Conservation (phyloP, 2,329 filamentous ascomycete species). For the Xylariaceae sp. region DNA sequence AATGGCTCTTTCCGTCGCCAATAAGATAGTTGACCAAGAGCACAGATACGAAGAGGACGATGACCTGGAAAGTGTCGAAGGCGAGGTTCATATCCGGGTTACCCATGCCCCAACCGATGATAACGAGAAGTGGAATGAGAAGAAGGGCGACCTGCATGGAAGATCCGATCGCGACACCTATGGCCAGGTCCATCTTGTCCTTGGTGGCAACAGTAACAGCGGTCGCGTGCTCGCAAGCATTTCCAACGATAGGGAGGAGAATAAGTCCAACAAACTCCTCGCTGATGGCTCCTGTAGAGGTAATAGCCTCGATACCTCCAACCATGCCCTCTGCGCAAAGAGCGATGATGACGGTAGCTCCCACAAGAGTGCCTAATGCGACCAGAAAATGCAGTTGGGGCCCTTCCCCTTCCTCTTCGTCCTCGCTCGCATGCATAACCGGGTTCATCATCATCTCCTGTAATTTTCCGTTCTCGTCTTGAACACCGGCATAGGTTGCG, state of each 20-base stretch:
- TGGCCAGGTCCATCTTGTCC: slow-evolving; percentile 84
- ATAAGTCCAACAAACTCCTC: slow-evolving; percentile 81
- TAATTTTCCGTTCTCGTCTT: slow-evolving; percentile 45
- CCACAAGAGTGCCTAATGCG: slow-evolving; percentile 69
- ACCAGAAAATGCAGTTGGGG: slow-evolving; percentile 74
- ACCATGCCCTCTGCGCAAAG: slow-evolving; percentile 82
- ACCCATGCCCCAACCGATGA: slow-evolving; percentile 77
- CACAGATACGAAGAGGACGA: slow-evolving; percentile 80
- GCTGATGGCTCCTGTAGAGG: slow-evolving; percentile 60
- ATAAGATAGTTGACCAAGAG: slow-evolving; percentile 87
- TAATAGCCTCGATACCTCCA: slow-evolving; percentile 70
- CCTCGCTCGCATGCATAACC: slow-evolving; percentile 48
- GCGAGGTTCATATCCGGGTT: slow-evolving; percentile 76
- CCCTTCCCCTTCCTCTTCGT: slow-evolving; percentile 72
- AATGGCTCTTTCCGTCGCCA: slow-evolving; percentile 80
- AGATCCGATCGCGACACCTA: slow-evolving; percentile 77
- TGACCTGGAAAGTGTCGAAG: slow-evolving; percentile 88
- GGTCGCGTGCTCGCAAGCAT: slow-evolving; percentile 80
- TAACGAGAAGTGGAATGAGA: slow-evolving; percentile 74
- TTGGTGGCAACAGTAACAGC: slow-evolving; percentile 79
- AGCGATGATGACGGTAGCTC: slow-evolving; percentile 79
- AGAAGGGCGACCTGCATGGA: slow-evolving; percentile 83
- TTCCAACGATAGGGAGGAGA: slow-evolving; percentile 80
- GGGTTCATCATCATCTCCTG: slow-evolving; percentile 49
- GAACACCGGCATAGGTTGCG: slow-evolving; percentile 21